phyloP scores from a whole-genome alignment of 495 filamentous ascomycete species.

The Hypoxylon rickii region DNA sequence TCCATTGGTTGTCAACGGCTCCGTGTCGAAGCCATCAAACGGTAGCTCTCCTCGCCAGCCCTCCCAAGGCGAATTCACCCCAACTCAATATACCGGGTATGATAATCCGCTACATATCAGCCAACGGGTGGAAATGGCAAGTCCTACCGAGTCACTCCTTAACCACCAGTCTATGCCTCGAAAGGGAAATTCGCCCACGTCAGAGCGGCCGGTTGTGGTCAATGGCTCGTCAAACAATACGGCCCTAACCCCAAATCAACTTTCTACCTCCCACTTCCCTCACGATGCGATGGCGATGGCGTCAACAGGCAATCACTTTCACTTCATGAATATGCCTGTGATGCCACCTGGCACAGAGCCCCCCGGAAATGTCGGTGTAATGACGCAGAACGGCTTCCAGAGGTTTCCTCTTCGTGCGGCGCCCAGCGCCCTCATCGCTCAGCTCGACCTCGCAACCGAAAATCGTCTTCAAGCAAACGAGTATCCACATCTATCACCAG shows the following conservation, averaged over 20 bases:
- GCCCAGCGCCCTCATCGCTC: constrained; percentile 47
- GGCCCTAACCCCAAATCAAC: constrained; percentile 2
- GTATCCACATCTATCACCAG: constrained; percentile 57
- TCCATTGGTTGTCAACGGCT: constrained; percentile 54
- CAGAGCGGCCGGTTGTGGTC: constrained; percentile 53
- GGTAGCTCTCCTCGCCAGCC: constrained; percentile 32
- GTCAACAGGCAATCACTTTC: constrained; percentile 15
- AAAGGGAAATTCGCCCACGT: constrained; percentile 35
- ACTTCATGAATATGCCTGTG: constrained; percentile 13
- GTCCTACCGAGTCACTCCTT: constrained; percentile 25
- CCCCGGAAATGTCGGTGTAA: background rate
- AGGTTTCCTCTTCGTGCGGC: constrained; percentile 41
- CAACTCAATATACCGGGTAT: constrained; percentile 34
- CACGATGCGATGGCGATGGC: constrained; percentile 15
- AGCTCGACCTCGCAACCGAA: constrained; percentile 51
- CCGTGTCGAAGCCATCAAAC: constrained; percentile 36
- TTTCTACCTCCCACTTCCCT: constrained; percentile 21
- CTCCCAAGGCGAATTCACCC: constrained; percentile 31
- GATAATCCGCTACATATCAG: constrained; percentile 50
- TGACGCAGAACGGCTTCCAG: constrained; percentile 29
- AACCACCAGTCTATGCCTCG: constrained; percentile 17
- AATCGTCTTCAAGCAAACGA: constrained; percentile 41
- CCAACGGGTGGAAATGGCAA: constrained; percentile 35
- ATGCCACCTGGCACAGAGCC: constrained; percentile 13
- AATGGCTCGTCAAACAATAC: constrained; percentile 49